phyloP scores from a whole-genome alignment of 1,139 yeast species.

The Entelexis sorbosivorans region DNA sequence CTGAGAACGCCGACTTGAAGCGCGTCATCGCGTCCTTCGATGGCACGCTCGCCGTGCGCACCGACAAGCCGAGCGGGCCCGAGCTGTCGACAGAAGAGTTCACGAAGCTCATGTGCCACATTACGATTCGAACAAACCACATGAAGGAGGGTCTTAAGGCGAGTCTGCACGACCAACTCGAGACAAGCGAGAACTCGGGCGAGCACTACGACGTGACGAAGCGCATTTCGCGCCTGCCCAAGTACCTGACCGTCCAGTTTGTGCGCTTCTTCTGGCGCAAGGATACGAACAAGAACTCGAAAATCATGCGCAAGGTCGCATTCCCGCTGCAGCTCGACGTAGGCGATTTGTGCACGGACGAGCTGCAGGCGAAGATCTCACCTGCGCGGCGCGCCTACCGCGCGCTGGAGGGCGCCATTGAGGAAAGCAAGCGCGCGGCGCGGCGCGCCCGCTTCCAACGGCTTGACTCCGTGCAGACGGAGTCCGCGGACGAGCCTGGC shows the following conservation, averaged over 20 bases:
- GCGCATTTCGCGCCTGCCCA: slow-evolving; percentile 70
- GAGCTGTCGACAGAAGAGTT: slow-evolving; percentile 38
- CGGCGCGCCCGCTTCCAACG: slow-evolving; percentile 44
- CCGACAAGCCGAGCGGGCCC: slow-evolving; percentile 36
- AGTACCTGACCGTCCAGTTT: slow-evolving; percentile 78
- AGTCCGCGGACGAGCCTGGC: slow-evolving; percentile 40
- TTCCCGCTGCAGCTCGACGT: slow-evolving; percentile 90
- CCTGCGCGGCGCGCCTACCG: slow-evolving; percentile 69
- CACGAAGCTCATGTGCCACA: slow-evolving; percentile 77
- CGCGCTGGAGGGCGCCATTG: slow-evolving; percentile 62
- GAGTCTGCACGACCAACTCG: slow-evolving; percentile 65
- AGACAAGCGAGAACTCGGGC: slow-evolving; percentile 56
- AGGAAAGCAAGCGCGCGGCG: slow-evolving; percentile 61
- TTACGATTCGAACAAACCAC: slow-evolving; percentile 73
- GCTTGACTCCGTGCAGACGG: slow-evolving; percentile 25
- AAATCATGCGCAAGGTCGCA: slow-evolving; percentile 83
- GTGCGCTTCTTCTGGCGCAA: slow-evolving; percentile 94
- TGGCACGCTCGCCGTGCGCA: slow-evolving; percentile 49
- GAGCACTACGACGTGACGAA: slow-evolving; percentile 62
- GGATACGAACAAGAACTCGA: slow-evolving; percentile 80
- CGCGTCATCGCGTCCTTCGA: slow-evolving; percentile 41
- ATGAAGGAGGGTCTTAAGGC: slow-evolving; percentile 72
- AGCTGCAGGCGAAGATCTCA: slow-evolving; percentile 53
- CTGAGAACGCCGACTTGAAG: slow-evolving; percentile 19
- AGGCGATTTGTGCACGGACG: slow-evolving; percentile 72